phyloP scores from a whole-genome alignment of 257 asterid species.

The Salvia miltiorrhiza region DNA sequence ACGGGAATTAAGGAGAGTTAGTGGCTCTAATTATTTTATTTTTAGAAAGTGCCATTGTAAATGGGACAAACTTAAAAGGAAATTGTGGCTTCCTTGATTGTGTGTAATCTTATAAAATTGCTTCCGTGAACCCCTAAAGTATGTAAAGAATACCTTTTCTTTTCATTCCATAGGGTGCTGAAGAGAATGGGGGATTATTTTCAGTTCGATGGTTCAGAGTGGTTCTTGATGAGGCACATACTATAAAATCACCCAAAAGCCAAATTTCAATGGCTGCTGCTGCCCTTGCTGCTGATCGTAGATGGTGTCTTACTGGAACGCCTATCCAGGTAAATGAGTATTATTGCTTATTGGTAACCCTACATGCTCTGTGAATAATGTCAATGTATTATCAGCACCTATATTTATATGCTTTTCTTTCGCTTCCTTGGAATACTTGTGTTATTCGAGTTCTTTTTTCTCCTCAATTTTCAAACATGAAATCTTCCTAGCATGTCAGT shows the following conservation, averaged over 20 bases:
- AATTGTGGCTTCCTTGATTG: background rate
- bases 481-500: slow-evolving; percentile 8
- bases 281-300: slow-evolving; percentile 77
- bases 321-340: slow-evolving; percentile 78
- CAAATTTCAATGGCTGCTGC: slow-evolving; percentile 88
- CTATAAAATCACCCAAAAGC: slow-evolving; percentile 94
- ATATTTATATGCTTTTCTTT: background rate
- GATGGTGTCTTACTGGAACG: slow-evolving; percentile 99
- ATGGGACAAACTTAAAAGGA: too few species aligned
- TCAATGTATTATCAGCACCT: background rate
- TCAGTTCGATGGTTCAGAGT: slow-evolving; percentile 91
- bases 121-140: slow-evolving; percentile 1
- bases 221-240: slow-evolving; percentile 95
- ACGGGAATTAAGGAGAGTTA: too few species aligned
- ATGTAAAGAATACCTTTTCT: slow-evolving; percentile 4
- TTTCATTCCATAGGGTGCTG: slow-evolving; percentile 52
- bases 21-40: too few species aligned
- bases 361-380: slow-evolving; percentile 3
- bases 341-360: background rate
- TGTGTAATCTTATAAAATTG: background rate
- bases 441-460: background rate
- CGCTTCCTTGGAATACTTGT: slow-evolving; percentile 8
- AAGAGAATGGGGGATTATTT: slow-evolving; percentile 72
- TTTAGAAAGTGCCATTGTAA: too few species aligned
- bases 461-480: background rate